Conservation (phyloP, 768 basidiomycete genomes). For the Lactarius quietus region DNA sequence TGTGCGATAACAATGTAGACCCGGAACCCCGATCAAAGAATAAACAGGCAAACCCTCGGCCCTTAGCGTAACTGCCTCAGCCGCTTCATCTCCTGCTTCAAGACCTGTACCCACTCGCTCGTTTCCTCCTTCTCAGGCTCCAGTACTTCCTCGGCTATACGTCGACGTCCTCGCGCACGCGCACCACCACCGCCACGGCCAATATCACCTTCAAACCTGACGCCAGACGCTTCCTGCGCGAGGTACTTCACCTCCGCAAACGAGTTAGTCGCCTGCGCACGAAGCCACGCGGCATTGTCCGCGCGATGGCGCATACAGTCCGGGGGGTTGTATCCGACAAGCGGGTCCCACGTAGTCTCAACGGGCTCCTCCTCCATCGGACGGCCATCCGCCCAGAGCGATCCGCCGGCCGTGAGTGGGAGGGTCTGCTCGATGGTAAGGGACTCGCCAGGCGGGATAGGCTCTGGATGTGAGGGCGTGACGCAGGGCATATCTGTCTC, state of each 20-base stretch:
- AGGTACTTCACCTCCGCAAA: slow-evolving; percentile 68
- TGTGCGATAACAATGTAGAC: background rate
- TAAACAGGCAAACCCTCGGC: background rate
- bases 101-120: slow-evolving; percentile 20
- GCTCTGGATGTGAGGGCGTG: slow-evolving; percentile 83
- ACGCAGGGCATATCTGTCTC: slow-evolving; percentile 96
- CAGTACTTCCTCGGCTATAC: background rate
- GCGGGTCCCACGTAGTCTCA: slow-evolving; percentile 27
- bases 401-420: slow-evolving; percentile 64
- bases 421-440: slow-evolving; percentile 67
- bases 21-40: background rate
- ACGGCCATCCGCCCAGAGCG: slow-evolving; percentile 56
- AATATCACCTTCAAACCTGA: slow-evolving; percentile 34
- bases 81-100: slow-evolving; percentile 13
- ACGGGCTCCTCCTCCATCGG: slow-evolving; percentile 43
- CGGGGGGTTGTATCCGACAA: slow-evolving; percentile 51
- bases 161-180: slow-evolving; percentile 23
- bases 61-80: background rate
- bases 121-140: background rate
- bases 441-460: slow-evolving; percentile 86
- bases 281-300: slow-evolving; percentile 58
- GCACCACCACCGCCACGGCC: slow-evolving; percentile 32
- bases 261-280: slow-evolving; percentile 73
- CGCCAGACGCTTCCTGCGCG: slow-evolving; percentile 50
- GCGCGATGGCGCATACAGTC: slow-evolving; percentile 68